Conservation (phyloP, 2,329 filamentous ascomycete species). For the Sporothrix mexicana region DNA sequence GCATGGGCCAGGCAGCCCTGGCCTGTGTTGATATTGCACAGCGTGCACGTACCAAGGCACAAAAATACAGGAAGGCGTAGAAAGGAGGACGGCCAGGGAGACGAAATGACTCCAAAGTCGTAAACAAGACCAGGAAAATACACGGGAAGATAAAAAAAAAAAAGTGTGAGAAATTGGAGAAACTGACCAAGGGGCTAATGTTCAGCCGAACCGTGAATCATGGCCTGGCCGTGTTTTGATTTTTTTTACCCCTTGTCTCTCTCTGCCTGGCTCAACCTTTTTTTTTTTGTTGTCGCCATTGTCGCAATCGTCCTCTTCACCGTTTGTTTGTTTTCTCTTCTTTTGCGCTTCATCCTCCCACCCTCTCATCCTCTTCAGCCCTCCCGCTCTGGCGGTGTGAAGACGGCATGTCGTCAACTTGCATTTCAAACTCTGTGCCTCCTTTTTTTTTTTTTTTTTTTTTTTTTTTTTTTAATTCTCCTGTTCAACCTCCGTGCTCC, state of each 20-base stretch:
- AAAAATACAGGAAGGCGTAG: constrained; percentile 15
- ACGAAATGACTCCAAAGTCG: not conserved
- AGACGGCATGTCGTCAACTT: not conserved
- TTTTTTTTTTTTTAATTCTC: not conserved
- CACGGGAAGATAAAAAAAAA: not conserved
- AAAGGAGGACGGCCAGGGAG: not conserved
- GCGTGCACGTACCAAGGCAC: constrained; percentile 27
- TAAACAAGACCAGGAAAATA: not conserved
- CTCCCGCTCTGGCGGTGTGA: constrained; percentile 11
- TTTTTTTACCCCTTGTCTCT: too few relatives aligned
- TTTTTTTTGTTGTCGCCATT: not conserved
- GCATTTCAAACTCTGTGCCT: not conserved
- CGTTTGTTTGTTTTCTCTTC: not conserved
- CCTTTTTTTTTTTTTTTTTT: not conserved
- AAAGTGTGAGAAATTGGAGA: not conserved
- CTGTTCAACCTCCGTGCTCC: not conserved
- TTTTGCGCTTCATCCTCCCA: not conserved
- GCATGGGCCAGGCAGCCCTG: constrained; percentile 5
- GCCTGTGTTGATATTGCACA: not conserved
- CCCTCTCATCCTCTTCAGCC: too few relatives aligned
- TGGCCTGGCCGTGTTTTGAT: not conserved
- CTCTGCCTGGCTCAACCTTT: not conserved
- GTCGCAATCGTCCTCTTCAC: not conserved
- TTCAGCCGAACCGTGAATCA: constrained; percentile 22
- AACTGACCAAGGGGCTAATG: constrained; percentile 10